Conservation (phyloP, 164 flowering plant genomes). For the Stephania japonica region DNA sequence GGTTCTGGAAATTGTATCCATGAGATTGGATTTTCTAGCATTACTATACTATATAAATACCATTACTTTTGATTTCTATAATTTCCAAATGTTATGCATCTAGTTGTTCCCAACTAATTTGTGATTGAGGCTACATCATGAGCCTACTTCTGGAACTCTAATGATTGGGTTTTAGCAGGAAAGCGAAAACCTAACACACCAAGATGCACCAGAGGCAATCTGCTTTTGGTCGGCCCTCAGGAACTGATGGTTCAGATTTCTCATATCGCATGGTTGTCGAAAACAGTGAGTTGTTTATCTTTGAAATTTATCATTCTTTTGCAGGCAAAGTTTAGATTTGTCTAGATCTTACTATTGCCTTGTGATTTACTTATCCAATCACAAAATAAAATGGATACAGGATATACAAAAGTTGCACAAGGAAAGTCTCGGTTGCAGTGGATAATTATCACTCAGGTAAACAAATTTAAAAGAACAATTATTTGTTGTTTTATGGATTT, state of each 20-base stretch:
- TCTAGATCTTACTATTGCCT: not conserved
- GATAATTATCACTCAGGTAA: slow-evolving; percentile 54
- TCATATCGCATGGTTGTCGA: slow-evolving; percentile 98
- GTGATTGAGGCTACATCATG: not conserved
- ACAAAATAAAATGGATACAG: slow-evolving; percentile 23
- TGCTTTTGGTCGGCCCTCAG: slow-evolving; percentile 57
- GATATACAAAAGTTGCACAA: slow-evolving; percentile 68
- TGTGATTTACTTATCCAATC: not conserved
- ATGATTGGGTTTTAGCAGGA: not conserved
- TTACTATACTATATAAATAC: not conserved
- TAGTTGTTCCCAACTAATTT: not conserved
- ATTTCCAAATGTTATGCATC: not conserved
- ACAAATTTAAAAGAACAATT: not conserved
- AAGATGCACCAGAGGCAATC: slow-evolving; percentile 58
- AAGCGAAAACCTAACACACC: not conserved
- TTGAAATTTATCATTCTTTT: not conserved
- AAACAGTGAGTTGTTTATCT: slow-evolving; percentile 40
- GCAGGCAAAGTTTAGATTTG: not conserved
- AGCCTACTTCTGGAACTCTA: not conserved
- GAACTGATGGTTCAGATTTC: slow-evolving; percentile 95
- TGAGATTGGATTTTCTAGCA: not conserved
- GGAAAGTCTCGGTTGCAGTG: slow-evolving; percentile 51
- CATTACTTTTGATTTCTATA: not conserved
- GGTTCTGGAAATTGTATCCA: not conserved
- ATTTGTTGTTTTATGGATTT: not conserved